Conservation (phyloP, 2,329 filamentous ascomycete species). For the Botrytis aclada region DNA sequence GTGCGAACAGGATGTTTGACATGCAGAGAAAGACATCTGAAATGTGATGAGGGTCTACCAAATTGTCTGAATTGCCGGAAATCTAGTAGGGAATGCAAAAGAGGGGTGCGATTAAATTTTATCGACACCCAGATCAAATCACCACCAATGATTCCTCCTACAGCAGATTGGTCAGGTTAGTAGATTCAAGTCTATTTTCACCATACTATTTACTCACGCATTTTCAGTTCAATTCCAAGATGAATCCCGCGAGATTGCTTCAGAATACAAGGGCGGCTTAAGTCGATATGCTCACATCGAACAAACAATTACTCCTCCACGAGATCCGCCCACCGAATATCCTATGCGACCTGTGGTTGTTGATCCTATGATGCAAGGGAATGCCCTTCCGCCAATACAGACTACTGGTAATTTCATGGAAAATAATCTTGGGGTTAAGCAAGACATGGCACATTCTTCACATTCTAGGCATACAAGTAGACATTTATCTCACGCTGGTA, state of each 20-base stretch:
- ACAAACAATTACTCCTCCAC: conserved; percentile 38
- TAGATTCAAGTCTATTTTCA: neutral
- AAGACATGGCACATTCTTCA: conserved; percentile 28
- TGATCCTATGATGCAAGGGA: conserved; percentile 25
- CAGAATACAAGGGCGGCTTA: conserved; percentile 79
- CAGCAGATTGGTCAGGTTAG: conserved; percentile 62
- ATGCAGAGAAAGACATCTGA: conserved; percentile 83
- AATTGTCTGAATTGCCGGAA: conserved; percentile 78
- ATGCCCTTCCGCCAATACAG: conserved; percentile 37
- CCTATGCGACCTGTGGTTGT: conserved; percentile 26
- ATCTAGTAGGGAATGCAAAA: conserved; percentile 79
- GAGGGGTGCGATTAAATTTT: conserved; percentile 85
- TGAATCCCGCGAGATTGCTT: conserved; percentile 85
- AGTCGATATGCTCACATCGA: conserved; percentile 64
- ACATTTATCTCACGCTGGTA: conserved; percentile 37
- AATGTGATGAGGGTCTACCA: conserved; percentile 60
- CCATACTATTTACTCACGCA: conserved; percentile 3
- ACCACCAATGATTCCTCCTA: conserved; percentile 60
- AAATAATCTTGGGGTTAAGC: conserved; percentile 27
- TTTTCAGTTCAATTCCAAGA: conserved; percentile 71
- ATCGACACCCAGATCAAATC: conserved; percentile 74
- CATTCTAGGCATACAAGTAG: conserved; percentile 32
- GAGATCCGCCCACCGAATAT: conserved; percentile 31
- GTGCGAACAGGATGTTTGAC: conserved; percentile 89
- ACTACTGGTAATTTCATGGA: conserved; percentile 31